A percentile compares a stretch with the other conserved stretches of the same genome.
phyloP scores from a whole-genome alignment of 2,329 filamentous ascomycete species.

The Hypoxylon sp. region DNA sequence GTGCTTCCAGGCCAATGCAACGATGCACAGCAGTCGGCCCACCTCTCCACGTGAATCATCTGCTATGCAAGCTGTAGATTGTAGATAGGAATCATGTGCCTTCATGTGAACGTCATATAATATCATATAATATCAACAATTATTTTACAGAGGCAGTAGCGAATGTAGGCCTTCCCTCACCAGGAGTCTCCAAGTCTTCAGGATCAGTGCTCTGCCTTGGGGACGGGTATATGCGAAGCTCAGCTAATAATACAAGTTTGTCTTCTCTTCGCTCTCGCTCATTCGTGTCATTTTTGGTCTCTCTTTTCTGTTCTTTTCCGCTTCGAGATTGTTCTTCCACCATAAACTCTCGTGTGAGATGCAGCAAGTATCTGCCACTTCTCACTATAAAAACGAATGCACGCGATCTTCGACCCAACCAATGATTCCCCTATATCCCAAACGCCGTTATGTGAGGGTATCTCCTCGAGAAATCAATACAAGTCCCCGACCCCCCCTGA shows the following conservation, averaged over 20 bases:
- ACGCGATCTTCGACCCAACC: constrained; percentile 35
- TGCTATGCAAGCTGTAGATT: neutral
- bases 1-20: neutral
- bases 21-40: neutral
- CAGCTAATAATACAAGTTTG: constrained; percentile 44
- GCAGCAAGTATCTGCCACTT: constrained; percentile 26
- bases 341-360: constrained; percentile 27
- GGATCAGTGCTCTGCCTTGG: constrained; percentile 42
- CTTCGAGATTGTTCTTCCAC: constrained; percentile 30
- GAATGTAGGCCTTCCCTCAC: constrained; percentile 41
- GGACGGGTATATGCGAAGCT: constrained; percentile 45
- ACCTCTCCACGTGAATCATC: constrained; percentile 3
- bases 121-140: constrained; percentile 35
- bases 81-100: neutral
- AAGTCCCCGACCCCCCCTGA: constrained; percentile 34
- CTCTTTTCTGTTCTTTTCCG: constrained; percentile 16
- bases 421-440: constrained; percentile 39
- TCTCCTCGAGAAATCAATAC: constrained; percentile 46
- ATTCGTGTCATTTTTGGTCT: constrained; percentile 35
- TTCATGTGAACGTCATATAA: constrained; percentile 26
- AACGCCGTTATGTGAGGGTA: constrained; percentile 51
- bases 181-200: constrained; percentile 22
- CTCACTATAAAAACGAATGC: constrained; percentile 42
- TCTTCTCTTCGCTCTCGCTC: constrained; percentile 39
- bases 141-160: constrained; percentile 49